Conservation (phyloP, 2,329 filamentous ascomycete genomes). For the Aspergillus ustus region DNA sequence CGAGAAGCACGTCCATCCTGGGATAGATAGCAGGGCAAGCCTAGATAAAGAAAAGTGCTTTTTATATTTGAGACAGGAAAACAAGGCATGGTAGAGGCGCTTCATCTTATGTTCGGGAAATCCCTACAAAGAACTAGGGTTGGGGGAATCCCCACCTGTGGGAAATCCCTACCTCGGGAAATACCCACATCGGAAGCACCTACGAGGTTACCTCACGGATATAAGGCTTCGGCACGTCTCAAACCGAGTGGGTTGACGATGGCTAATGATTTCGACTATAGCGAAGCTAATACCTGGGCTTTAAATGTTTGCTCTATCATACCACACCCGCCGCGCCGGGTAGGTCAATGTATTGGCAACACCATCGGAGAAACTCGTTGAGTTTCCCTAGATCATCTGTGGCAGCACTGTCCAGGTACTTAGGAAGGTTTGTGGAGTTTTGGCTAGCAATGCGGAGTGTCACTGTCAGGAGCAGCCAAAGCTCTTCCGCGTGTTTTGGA, state of each 20-base stretch:
- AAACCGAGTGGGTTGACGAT: not conserved
- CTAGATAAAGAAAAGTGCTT: not conserved
- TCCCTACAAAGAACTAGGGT: conserved; percentile 8
- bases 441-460: conserved; percentile 28
- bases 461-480: conserved; percentile 36
- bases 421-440: conserved; percentile 17
- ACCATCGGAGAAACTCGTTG: conserved; percentile 37
- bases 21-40: not conserved
- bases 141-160: conserved; percentile 16
- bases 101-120: conserved; percentile 10
- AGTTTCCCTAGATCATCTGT: conserved; percentile 37
- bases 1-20: conserved; percentile 85
- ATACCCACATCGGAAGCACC: conserved; percentile 4
- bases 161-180: conserved; percentile 15
- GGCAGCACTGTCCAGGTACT: conserved; percentile 32
- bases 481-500: conserved; percentile 38
- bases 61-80: not conserved
- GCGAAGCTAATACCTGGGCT: not conserved
- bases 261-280: not conserved
- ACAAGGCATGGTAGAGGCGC: not conserved
- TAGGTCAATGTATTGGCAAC: conserved; percentile 8
- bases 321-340: not conserved
- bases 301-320: not conserved
- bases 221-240: not conserved
- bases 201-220: not conserved